Evolutionary conservation across 441 rosid species (phyloP).

Genomic region (Croton setiger): DNA sequence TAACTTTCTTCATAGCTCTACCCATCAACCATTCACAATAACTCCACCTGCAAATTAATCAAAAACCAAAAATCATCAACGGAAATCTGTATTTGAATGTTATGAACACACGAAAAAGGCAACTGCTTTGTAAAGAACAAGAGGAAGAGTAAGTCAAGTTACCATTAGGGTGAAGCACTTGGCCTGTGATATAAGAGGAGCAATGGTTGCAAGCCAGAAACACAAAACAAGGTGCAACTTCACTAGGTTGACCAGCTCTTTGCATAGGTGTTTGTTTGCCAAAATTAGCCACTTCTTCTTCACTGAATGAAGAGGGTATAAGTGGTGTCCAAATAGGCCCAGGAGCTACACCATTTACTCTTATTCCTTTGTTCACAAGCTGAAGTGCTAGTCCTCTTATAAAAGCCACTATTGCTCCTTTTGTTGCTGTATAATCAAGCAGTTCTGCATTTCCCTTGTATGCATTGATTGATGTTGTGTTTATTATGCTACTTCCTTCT

Average conservation of each 20-base stretch:
- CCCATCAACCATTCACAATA: constrained; percentile 48
- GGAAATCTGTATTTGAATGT: too few relatives aligned
- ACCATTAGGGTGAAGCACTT: constrained; percentile 81
- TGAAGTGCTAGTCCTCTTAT: constrained; percentile 72
- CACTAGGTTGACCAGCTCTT: constrained; percentile 75
- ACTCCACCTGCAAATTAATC: constrained; percentile 46
- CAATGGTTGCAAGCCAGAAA: constrained; percentile 72
- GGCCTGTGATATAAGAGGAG: constrained; percentile 79
- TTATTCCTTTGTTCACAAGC: constrained; percentile 50
- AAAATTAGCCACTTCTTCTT: constrained; percentile 43
- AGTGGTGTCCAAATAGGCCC: constrained; percentile 89
- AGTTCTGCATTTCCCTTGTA: constrained; percentile 51
- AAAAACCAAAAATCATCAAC: constrained; percentile 1
- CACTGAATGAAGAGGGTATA: constrained; percentile 56
- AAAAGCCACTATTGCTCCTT: constrained; percentile 77
- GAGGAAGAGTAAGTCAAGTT: background rate
- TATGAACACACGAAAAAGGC: background rate
- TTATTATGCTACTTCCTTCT: constrained; percentile 68
- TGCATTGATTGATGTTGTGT: constrained; percentile 69
- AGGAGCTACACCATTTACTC: constrained; percentile 77
- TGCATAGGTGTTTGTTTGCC: constrained; percentile 61
- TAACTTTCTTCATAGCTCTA: background rate
- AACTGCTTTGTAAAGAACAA: background rate
- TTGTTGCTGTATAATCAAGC: constrained; percentile 71
- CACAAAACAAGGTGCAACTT: constrained; percentile 62